A percentile compares a stretch with the other conserved stretches of the same genome.
These are phyloP conservation scores for Eutypa lata DNA, from an alignment of 2,329 filamentous ascomycete genomes.

Conservation along the genomic window DNA sequence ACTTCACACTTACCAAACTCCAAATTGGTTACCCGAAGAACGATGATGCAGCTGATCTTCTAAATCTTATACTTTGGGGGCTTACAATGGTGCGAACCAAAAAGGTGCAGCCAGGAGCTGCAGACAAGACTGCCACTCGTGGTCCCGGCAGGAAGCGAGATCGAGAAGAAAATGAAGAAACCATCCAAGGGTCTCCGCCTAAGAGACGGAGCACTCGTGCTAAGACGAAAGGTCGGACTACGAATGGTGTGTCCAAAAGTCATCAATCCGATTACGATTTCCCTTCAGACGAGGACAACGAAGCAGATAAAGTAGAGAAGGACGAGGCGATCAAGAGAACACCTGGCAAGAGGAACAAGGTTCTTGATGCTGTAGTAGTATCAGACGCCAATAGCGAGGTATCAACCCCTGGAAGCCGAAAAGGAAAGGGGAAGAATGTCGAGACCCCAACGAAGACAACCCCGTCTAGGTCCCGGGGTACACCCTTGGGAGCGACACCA, in stretches of 20 bases:
- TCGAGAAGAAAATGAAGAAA: constrained; percentile 14
- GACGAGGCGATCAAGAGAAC: constrained; percentile 10
- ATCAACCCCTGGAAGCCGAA: constrained; percentile 19
- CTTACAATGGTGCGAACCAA: constrained; percentile 23
- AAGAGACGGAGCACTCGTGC: constrained; percentile 13
- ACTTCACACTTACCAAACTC: not conserved
- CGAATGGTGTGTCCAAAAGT: constrained; percentile 3
- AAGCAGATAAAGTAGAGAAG: not conserved
- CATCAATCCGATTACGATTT: constrained; percentile 24
- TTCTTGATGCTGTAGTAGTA: constrained; percentile 3
- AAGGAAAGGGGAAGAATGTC: constrained; percentile 9
- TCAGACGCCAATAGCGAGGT: constrained; percentile 5
- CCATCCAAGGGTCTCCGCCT: constrained; percentile 10
- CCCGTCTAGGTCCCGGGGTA: constrained; percentile 5
- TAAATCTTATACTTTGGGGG: not conserved
- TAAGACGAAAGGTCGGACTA: not conserved
- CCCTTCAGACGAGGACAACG: constrained; percentile 23
- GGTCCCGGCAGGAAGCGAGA: constrained; percentile 20
- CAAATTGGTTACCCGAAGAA: not conserved
- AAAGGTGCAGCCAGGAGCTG: constrained; percentile 13
- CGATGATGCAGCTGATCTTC: not conserved
- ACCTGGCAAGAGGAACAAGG: constrained; percentile 18
- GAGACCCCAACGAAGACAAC: constrained; percentile 23
- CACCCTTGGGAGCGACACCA: constrained; percentile 50
- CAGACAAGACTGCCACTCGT: constrained; percentile 7